These are phyloP conservation scores for Fusarium siculi DNA, from an alignment of 2,329 filamentous ascomycete species.

Conservation along the genomic window DNA sequence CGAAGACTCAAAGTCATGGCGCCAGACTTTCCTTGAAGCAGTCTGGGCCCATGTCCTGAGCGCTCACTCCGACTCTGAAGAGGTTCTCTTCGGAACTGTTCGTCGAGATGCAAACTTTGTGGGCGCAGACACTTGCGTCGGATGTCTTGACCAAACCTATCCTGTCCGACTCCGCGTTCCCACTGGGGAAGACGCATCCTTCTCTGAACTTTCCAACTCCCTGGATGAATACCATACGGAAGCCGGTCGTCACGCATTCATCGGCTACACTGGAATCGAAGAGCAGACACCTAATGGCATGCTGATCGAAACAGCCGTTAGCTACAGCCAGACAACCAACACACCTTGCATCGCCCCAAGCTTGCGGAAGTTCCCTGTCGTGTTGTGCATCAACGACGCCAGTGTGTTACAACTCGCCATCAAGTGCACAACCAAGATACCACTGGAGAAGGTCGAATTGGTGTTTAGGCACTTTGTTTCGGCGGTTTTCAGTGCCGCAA, in stretches of 20 bases:
- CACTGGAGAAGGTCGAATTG: neutral
- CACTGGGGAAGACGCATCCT: neutral
- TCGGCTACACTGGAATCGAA: conserved; percentile 1
- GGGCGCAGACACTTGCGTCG: conserved; percentile 3
- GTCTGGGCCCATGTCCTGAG: neutral
- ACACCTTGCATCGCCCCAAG: conserved; percentile 1
- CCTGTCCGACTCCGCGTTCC: neutral
- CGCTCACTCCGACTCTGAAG: neutral
- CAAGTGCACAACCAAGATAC: conserved; percentile 9
- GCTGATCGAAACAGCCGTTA: neutral
- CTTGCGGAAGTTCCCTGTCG: neutral
- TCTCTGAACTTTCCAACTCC: neutral
- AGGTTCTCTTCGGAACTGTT: conserved; percentile 1
- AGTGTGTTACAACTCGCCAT: neutral
- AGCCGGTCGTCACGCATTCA: neutral
- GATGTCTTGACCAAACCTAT: conserved; percentile 6
- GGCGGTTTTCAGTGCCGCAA: neutral
- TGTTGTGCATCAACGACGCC: conserved; percentile 9
- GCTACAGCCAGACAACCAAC: conserved; percentile 14
- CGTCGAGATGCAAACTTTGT: conserved; percentile 8
- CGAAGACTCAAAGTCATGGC: neutral
- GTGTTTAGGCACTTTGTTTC: neutral
- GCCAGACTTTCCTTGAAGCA: conserved; percentile 1
- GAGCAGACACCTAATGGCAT: neutral
- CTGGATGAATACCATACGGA: neutral